Percentiles rank a stretch among this genome's conserved stretches.
phyloP scores from a whole-genome alignment of 2,329 filamentous ascomycete species.

The Claviceps sp. region DNA sequence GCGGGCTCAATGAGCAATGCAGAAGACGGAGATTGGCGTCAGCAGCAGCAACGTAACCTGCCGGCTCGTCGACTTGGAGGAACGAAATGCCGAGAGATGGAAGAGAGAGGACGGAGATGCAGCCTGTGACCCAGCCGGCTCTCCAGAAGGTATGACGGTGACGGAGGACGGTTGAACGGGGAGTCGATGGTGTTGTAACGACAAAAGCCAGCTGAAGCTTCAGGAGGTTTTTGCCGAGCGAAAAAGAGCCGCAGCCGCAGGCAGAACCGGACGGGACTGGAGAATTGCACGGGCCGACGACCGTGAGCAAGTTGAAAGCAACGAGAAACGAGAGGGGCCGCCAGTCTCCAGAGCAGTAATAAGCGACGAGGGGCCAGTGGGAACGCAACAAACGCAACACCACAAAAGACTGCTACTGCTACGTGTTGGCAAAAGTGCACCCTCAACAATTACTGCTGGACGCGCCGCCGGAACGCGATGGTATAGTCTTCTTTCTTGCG shows the following conservation, averaged over 20 bases:
- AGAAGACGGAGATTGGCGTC: constrained; percentile 4
- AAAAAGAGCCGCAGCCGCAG: constrained; percentile 11
- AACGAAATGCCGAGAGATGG: constrained; percentile 9
- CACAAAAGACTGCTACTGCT: too few species aligned
- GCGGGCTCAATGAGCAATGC: constrained; percentile 10
- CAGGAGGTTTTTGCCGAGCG: constrained; percentile 15
- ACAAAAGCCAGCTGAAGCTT: constrained; percentile 10
- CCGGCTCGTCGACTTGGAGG: constrained; percentile 7
- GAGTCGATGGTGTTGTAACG: constrained; percentile 12
- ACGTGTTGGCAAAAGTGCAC: too few species aligned
- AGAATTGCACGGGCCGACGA: constrained; percentile 10
- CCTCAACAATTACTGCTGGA: too few species aligned
- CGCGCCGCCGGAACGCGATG: too few species aligned
- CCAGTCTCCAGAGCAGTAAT: too few species aligned
- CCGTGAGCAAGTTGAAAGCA: background rate
- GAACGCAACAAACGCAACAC: too few species aligned
- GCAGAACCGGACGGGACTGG: constrained; percentile 9
- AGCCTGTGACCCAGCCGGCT: constrained; percentile 26
- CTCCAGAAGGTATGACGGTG: constrained; percentile 9
- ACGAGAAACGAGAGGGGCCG: background rate
- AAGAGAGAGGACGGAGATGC: constrained; percentile 15
- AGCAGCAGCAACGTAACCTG: constrained; percentile 5
- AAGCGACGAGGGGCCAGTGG: too few species aligned
- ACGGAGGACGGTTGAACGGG: constrained; percentile 8
- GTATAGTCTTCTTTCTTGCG: too few species aligned